Evolutionary conservation across 2,329 filamentous ascomycete genomes (phyloP), one percentile per base, ranked within the genome.

Genomic region (Eutypella sp.): DNA sequence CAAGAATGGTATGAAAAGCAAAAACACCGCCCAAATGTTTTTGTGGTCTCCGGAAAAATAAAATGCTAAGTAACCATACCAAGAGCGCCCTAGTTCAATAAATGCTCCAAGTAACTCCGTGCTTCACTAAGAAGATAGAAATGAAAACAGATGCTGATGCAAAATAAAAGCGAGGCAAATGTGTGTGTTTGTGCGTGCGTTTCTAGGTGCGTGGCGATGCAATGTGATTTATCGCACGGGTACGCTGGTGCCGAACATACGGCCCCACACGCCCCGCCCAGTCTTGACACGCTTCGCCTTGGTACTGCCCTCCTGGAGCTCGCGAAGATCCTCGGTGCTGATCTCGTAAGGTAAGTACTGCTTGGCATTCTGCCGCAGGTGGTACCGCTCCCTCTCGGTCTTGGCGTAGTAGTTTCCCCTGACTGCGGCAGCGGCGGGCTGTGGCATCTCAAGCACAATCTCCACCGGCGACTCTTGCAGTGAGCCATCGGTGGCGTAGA

Each of bases 331-430:
- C 22, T 80, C 75, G 27, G 66, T 57, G 49, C 70, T 72, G 54
- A 79, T 76, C 64, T 81, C 77, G 61, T 79, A 81, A 5, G 77
- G 74, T 4, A 80, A 71, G 51, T 74, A 57, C 44, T 56, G 52
- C 52, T 60, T 57, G 47, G 52, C 55, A 34, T 55, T n/a, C 54
- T 47, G 50, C 60, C 49, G 39, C 47, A 50, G 47, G 51, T 44
- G 33, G 55, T 51, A 59, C 33, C 48, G 58, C 53, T 49, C 58
- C 51, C 48, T 52, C 60, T 47, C 22, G n/a, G n/a, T n/a, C n/a
- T n/a, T n/a, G n/a, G n/a, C 53, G 52, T 57, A 56, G 47, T 15
- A 52, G 54, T 57, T 57, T 19, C 62, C 57, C 16, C 60, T 57
- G 57, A 69, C 71, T 50, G 66, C 61, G 41, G 65, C 63, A 47